Base-by-base conservation (phyloP, 2,329 filamentous ascomycete genomes). In the Meredithiella fracta region DNA sequence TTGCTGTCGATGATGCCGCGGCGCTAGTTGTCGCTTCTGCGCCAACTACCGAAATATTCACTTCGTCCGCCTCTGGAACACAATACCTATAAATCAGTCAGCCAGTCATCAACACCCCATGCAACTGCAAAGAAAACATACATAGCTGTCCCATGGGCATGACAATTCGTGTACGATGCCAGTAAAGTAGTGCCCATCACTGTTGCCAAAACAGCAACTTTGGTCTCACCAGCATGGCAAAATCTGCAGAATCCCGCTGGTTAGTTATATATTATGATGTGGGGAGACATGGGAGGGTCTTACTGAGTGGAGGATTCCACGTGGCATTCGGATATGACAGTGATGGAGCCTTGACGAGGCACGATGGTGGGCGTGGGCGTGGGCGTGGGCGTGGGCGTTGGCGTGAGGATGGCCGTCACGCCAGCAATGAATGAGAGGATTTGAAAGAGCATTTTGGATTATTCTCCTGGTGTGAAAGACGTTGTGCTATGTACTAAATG, bases 81-180 rank as follows among this genome's bases (percentile, higher is more conserved):
- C 74, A 76, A 60, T 47, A 56, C 15, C 54, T 56, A 47, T 52
- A 9, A 25, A n/a, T n/a, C 11, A 3, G n/a, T 25, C 9, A 23
- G 7, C 11, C 2, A 5, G 42, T 55, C 29, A 49, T n/a, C 6
- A 1, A 15, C 4, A 25, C 2, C 7, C 29, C 11, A 11, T 29
- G 38, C n/a, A 2, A 38, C 65, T 72, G 1, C 20, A 11, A 26
- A n/a, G n/a, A n/a, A n/a, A 17, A 58, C 54, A 4, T 69, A 84
- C 79, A 72, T 73, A 50, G 80, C 72, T 2, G 65, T 63, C 15
- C 70, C 80, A 65, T 86, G 82, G 0, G 67, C 62, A 64, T 86
- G 82, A 63, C 84, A 86, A 55, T 68, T 78, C 0, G 80, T 85
- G 62, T 80, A 85, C 53, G 76, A 68, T 0, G 79, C 69, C 1